phyloP scores from a whole-genome alignment of 2,329 filamentous ascomycete species.

The Fusarium irregulare region DNA sequence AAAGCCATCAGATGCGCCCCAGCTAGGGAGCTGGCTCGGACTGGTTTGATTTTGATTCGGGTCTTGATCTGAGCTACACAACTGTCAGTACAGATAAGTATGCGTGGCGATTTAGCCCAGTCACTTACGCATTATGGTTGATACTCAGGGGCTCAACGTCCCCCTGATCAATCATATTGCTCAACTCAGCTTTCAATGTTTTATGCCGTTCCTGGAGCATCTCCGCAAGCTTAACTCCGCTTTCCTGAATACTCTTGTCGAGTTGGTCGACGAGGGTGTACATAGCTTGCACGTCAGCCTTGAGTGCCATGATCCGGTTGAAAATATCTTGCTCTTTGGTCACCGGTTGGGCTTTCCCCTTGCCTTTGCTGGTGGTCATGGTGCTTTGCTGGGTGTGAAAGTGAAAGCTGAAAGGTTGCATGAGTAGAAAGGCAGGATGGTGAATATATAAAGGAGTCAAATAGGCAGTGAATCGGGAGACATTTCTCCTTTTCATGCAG shows the following conservation, averaged over 20 bases:
- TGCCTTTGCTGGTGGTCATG: conserved; percentile 6
- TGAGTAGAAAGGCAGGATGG: background rate
- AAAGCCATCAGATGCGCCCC: background rate
- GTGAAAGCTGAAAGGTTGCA: background rate
- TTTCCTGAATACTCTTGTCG: background rate
- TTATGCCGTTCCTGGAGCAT: conserved; percentile 5
- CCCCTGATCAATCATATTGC: conserved; percentile 3
- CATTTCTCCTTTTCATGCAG: background rate
- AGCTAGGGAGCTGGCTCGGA: background rate
- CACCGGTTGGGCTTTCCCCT: background rate
- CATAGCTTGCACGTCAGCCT: conserved; percentile 2
- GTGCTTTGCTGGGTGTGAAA: background rate
- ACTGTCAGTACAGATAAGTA: background rate
- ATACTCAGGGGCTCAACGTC: background rate
- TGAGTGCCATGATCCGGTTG: background rate
- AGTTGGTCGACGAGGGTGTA: background rate
- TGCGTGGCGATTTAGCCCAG: background rate
- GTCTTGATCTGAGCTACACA: background rate
- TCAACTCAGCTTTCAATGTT: background rate
- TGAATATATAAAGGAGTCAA: background rate
- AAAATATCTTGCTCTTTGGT: background rate
- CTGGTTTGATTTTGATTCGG: background rate
- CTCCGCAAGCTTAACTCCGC: background rate
- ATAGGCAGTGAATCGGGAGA: background rate
- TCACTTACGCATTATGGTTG: conserved; percentile 3